These are phyloP conservation scores for Fennellomyces sp. DNA, from an alignment of 371 early-diverging fungal genomes.

Conservation along the genomic window DNA sequence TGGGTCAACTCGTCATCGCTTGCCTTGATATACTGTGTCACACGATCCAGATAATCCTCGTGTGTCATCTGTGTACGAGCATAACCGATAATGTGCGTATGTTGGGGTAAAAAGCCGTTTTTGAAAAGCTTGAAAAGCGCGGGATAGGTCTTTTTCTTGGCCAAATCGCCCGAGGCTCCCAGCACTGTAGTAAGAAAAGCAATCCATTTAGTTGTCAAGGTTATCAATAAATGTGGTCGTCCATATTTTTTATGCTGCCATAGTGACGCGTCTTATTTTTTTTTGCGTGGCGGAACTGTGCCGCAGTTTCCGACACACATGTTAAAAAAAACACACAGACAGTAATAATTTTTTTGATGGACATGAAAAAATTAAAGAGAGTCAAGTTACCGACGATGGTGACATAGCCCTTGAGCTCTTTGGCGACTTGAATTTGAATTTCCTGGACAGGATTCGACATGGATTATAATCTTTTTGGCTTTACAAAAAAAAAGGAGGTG, in stretches of 20 bases:
- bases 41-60: constrained; percentile 80
- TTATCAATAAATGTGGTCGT: too few species aligned
- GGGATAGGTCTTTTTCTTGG: constrained; percentile 98
- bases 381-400: constrained; percentile 55
- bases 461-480: background rate
- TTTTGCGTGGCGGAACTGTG: too few species aligned
- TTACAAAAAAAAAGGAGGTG: constrained; percentile 1
- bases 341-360: background rate
- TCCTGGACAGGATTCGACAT: constrained; percentile 41
- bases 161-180: constrained; percentile 92
- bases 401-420: constrained; percentile 43
- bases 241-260: too few species aligned
- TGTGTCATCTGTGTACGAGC: constrained; percentile 88
- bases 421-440: constrained; percentile 40
- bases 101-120: constrained; percentile 77
- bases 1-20: constrained; percentile 41
- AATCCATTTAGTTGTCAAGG: too few species aligned
- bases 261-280: too few species aligned
- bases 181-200: constrained; percentile 53
- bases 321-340: too few species aligned
- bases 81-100: constrained; percentile 90
- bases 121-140: constrained; percentile 88
- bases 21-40: constrained; percentile 78
- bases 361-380: background rate
- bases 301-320: constrained; percentile 1